Conservation (phyloP, 495 filamentous ascomycete genomes). For the Trichoderma orchidacearum region DNA sequence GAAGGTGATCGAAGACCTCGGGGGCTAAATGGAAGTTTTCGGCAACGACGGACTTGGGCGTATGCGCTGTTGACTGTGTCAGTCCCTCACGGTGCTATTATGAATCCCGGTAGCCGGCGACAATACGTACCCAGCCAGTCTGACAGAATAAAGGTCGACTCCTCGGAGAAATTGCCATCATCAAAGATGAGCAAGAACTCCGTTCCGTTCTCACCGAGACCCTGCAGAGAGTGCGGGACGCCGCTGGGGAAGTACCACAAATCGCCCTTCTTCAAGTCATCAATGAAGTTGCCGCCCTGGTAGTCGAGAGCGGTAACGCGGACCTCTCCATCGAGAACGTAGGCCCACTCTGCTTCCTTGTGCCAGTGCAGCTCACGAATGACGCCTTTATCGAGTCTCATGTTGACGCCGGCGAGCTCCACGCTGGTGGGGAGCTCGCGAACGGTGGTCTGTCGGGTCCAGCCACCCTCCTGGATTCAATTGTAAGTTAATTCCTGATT, state of each 20-base stretch:
- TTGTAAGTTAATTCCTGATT: neutral
- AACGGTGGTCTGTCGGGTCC: constrained; percentile 54
- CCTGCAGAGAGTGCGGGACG: constrained; percentile 56
- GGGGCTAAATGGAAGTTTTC: constrained; percentile 52
- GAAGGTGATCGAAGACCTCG: constrained; percentile 44
- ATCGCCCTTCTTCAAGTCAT: constrained; percentile 56
- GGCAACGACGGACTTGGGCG: constrained; percentile 45
- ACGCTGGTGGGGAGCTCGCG: constrained; percentile 44
- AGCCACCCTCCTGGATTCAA: constrained; percentile 43
- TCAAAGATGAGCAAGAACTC: constrained; percentile 64
- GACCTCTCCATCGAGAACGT: constrained; percentile 45
- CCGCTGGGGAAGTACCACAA: constrained; percentile 67
- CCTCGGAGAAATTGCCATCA: constrained; percentile 53
- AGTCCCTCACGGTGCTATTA: too few species aligned
- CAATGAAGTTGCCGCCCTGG: constrained; percentile 54
- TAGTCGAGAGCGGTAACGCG: constrained; percentile 53
- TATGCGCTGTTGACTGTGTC: constrained; percentile 32
- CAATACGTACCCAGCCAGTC: constrained; percentile 45
- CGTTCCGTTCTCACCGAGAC: constrained; percentile 48
- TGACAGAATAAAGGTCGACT: constrained; percentile 53
- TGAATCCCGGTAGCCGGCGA: too few species aligned
- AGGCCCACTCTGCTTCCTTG: constrained; percentile 58
- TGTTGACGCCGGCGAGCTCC: constrained; percentile 53
- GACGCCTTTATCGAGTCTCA: constrained; percentile 52
- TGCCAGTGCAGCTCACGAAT: constrained; percentile 67